Evolutionary conservation across 148 eudicot species (phyloP), one percentile per base, ranked within the genome.

Genomic region (Silene conica): DNA sequence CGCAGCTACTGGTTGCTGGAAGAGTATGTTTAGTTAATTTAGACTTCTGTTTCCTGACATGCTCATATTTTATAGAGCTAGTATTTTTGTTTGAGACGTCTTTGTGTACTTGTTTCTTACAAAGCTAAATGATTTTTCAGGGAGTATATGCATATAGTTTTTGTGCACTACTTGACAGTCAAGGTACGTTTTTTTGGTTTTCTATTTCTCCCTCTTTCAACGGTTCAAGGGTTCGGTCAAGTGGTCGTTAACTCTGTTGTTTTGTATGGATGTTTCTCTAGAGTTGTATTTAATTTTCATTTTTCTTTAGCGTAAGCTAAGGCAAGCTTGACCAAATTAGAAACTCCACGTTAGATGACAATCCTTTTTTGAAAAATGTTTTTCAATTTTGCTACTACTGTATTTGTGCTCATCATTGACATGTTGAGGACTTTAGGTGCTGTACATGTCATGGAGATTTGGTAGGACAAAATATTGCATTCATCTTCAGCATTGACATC

Each of bases 1-100:
- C 88, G 90, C 74, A 77, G 88, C 82, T 87, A 87, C 72, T 85
- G 90, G 90, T 77, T 87, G 85, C 83, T 87, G 43, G 88, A 87
- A 81, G 88, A 83, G 90, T 87, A 83, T 72, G 90, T 87, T 73
- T 63, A 63, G 22, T 59, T 57, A 22, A 60, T 72, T 74, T 74
- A 43, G 74, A 74, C 50, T 34, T 0, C 43, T 46, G 31, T 71
- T 31, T 72, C 55, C 11, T 6, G 13, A 9, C 20, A 19, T 43
- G 23, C 65, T 46, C 55, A 2, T 26, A 50, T 72, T 55, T 19
- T 19, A 15, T 31, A 58, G 28, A 60, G n/a, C 41, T 50, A 48
- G 8, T 59, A 19, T 57, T 21, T 50, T 31, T 67, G 69, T 65
- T 76, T 48, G n/a, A 31, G 38, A 43, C 22, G 6, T 71, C 45